Conservation (phyloP, 208 protist species). For the Trypanosoma boissoni region DNA sequence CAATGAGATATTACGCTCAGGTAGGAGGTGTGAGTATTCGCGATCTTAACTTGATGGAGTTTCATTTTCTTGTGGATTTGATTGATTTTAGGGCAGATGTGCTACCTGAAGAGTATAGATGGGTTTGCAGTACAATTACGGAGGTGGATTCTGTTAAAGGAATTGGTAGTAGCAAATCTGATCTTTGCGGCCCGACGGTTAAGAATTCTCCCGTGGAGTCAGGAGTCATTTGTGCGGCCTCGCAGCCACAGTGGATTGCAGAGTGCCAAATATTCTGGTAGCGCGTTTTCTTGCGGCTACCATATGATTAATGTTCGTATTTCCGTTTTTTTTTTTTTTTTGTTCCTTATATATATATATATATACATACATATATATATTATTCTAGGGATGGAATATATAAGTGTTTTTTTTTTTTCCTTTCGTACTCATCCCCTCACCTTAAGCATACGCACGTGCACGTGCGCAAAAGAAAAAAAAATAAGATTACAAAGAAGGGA, state of each 20-base stretch:
- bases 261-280: conserved; percentile 33
- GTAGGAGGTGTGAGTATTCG: conserved; percentile 78
- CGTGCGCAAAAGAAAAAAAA: conserved; percentile 16
- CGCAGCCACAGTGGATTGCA: conserved; percentile 26
- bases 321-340: no score
- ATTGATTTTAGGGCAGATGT: conserved; percentile 54
- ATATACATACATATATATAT: conserved; percentile 6
- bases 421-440: neutral
- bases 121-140: conserved; percentile 40
- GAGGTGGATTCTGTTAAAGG: conserved; percentile 2
- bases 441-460: conserved; percentile 5
- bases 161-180: conserved; percentile 23
- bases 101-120: conserved; percentile 33
- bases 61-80: conserved; percentile 70
- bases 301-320: no score
- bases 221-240: conserved; percentile 2
- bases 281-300: neutral
- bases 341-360: conserved; percentile 11
- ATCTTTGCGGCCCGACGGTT: conserved; percentile 6
- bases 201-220: conserved; percentile 23
- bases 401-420: conserved; percentile 8
- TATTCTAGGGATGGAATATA: conserved; percentile 2
- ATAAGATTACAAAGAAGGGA: conserved; percentile 13
- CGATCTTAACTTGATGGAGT: conserved; percentile 87
- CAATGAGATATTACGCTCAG: conserved; percentile 89